Evolutionary conservation across 2,329 filamentous ascomycete genomes (phyloP), one percentile per base, ranked within the genome.

Genomic region (Aspergillus arachidicola): DNA sequence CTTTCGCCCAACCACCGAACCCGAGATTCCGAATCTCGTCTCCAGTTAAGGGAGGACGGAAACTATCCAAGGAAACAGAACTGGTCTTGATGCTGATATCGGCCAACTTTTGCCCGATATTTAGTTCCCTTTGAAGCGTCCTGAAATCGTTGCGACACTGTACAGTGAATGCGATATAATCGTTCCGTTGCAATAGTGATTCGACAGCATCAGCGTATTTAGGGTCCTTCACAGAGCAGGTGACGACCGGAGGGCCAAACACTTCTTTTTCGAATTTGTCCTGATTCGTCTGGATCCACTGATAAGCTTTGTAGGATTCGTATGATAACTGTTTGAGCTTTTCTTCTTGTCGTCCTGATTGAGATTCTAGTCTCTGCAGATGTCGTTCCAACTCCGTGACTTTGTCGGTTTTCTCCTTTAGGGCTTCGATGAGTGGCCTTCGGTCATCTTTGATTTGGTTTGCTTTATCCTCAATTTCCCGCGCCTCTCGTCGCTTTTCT

Each of bases 171-270:
- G 85, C 79, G 23, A 84, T 73, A 46, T 87, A 81, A 62, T 90
- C 87, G 38, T 76, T 82, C 48, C 70, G 74, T 36, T 82, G 78
- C 12, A 92, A 73, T 12, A 86, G 72, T 4, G 83, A 81, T 74
- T 92, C 90, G 10, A 91, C 75, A 14, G 82, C 83, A 69, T 86
- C 79, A 12, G 86, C 86, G 74, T 91, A 92, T 59, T 81, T 84
- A 41, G 87, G 83, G 69, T 96, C 87, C 68, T 89, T 93, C 59
- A 97, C 81, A 0, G 90, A 91, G 77, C 93, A 97, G 62, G 86
- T 90, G 36, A 97, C 81, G 72, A 95, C 86, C 0, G 94, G 89
- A 6, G 94, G 94, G 0, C 91, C 93, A 73, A 91, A 93, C 5
- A 97, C 89, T 62, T 90, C 85, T 67, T 90, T 87, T 72, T 91